Conservation (phyloP, 768 basidiomycete genomes). For the Termitomyces sp. region DNA sequence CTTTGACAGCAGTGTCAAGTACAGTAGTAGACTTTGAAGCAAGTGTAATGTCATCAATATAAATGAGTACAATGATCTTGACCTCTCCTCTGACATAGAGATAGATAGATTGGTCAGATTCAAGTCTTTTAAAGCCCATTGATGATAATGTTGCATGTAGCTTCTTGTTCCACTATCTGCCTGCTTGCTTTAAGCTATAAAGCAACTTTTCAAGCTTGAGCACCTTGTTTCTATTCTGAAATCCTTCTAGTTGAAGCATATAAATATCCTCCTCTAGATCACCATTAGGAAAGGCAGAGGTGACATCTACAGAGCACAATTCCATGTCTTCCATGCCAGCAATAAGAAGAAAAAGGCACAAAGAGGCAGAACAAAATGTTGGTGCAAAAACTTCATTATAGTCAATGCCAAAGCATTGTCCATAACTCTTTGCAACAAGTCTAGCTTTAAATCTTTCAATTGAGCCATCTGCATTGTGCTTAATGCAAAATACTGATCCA, state of each 20-base stretch:
- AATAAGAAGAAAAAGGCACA: too few species aligned
- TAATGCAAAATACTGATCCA: too few species aligned
- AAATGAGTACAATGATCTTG: too few species aligned
- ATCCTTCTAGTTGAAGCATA: background rate
- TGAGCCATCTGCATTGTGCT: too few species aligned
- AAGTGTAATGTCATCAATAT: background rate
- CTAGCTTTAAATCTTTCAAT: background rate
- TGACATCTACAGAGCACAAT: background rate
- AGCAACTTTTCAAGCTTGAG: too few species aligned
- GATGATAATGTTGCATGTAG: too few species aligned
- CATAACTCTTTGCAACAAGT: background rate
- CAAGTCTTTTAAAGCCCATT: too few species aligned
- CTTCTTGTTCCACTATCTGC: too few species aligned
- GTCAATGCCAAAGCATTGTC: background rate
- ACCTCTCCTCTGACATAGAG: background rate
- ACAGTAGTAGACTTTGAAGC: background rate
- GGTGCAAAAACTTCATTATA: background rate
- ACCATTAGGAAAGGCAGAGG: background rate
- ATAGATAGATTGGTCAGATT: background rate
- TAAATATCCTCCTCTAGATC: too few species aligned
- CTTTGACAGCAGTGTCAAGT: background rate
- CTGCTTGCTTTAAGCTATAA: constrained; percentile 33
- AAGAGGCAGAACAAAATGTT: too few species aligned
- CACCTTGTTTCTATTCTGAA: background rate
- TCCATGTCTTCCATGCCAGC: background rate